A percentile compares a stretch with the other conserved stretches of the same genome.
phyloP scores from a whole-genome alignment of 2,329 filamentous ascomycete species.

The Phyllosticta citribraziliensis region DNA sequence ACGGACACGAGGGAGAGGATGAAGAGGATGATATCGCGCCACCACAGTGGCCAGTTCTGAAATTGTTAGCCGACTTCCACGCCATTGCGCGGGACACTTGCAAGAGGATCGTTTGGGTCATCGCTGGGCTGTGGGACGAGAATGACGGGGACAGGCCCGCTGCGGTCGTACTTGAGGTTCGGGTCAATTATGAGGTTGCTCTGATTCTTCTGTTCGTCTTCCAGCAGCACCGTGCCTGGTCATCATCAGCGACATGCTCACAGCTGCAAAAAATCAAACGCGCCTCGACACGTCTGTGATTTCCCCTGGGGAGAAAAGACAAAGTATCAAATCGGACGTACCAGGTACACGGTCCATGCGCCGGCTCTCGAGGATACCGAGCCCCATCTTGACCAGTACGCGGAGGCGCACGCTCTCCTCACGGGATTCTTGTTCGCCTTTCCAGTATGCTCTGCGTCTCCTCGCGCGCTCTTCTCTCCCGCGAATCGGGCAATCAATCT shows the following conservation, averaged over 20 bases:
- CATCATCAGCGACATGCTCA: background rate
- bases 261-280: background rate
- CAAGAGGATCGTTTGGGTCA: slow-evolving; percentile 80
- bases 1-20: slow-evolving; percentile 72
- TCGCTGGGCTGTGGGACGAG: slow-evolving; percentile 85
- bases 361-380: slow-evolving; percentile 63
- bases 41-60: slow-evolving; percentile 78
- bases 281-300: too few relatives aligned
- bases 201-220: slow-evolving; percentile 18
- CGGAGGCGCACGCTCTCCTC: too few relatives aligned
- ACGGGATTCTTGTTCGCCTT: too few relatives aligned
- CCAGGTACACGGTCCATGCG: slow-evolving; percentile 64
- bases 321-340: slow-evolving; percentile 26
- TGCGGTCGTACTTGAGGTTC: slow-evolving; percentile 62
- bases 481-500: too few relatives aligned
- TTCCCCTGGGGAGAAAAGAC: background rate
- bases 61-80: background rate
- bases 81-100: slow-evolving; percentile 26
- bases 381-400: slow-evolving; percentile 42
- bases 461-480: too few relatives aligned
- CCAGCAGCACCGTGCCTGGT: slow-evolving; percentile 32
- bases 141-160: slow-evolving; percentile 53
- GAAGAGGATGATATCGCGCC: slow-evolving; percentile 68
- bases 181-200: slow-evolving; percentile 21
- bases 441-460: too few relatives aligned